Evolutionary conservation across 2,329 filamentous ascomycete genomes (phyloP).

Genomic region (Fusarium dimerum): DNA sequence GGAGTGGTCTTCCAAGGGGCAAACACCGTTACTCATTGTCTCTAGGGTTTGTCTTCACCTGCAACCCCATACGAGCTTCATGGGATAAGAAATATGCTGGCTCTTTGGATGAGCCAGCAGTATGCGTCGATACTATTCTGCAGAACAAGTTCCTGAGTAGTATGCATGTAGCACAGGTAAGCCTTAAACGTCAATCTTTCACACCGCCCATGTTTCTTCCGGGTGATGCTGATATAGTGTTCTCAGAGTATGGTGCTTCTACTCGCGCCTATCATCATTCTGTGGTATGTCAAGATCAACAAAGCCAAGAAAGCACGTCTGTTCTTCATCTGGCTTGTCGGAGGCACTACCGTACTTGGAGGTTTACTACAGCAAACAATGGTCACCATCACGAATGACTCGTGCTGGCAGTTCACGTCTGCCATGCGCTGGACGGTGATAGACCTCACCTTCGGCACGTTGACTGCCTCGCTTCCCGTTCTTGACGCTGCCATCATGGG

Average conservation of each 20-base stretch:
- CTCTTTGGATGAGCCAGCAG: constrained; percentile 4
- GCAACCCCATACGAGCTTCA: constrained; percentile 1
- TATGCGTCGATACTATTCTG: constrained; percentile 4
- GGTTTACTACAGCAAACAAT: constrained; percentile 13
- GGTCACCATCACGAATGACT: constrained; percentile 13
- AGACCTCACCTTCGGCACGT: constrained; percentile 10
- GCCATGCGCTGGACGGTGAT: constrained; percentile 12
- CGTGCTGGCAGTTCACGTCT: constrained; percentile 16
- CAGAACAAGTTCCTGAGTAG: constrained; percentile 15
- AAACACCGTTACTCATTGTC: too few species aligned
- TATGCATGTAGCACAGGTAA: constrained; percentile 18
- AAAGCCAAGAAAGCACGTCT: constrained; percentile 11
- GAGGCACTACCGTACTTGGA: constrained; percentile 8
- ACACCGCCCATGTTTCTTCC: neutral
- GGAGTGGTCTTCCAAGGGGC: too few species aligned
- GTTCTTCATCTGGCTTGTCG: constrained; percentile 16
- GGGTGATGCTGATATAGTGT: rapidly evolving
- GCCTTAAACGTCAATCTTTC: too few species aligned
- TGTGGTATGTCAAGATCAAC: constrained; percentile 15
- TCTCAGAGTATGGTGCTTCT: constrained; percentile 9
- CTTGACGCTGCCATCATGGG: constrained; percentile 17
- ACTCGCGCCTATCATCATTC: constrained; percentile 7
- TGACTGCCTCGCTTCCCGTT: constrained; percentile 11
- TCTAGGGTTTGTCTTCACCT: constrained; percentile 6
- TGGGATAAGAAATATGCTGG: constrained; percentile 15